Conservation (phyloP, 2,329 filamentous ascomycete genomes). For the Fusarium sp. region DNA sequence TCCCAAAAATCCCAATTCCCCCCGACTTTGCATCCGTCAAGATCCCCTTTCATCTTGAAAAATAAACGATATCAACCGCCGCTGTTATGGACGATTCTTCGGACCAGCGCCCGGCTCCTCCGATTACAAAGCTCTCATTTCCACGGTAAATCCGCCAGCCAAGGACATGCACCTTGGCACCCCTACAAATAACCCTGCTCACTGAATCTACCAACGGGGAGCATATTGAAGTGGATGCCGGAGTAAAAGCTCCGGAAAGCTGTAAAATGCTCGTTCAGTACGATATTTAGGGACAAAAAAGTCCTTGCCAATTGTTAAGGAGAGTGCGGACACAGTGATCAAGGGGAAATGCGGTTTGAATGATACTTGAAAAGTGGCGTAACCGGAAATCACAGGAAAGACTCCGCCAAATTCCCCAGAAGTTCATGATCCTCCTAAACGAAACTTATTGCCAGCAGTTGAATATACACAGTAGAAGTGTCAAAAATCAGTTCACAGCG, state of each 20-base stretch:
- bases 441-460: no score
- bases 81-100: neutral
- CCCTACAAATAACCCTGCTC: neutral
- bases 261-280: neutral
- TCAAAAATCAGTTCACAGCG: neutral
- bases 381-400: neutral
- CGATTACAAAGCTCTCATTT: constrained; percentile 6
- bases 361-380: neutral
- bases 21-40: neutral
- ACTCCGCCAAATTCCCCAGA: neutral
- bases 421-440: neutral
- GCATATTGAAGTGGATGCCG: neutral
- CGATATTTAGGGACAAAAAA: no score
- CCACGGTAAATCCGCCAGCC: constrained; percentile 31
- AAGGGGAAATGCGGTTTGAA: neutral
- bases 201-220: neutral
- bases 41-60: neutral
- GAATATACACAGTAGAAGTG: no score
- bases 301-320: no score
- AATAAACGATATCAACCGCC: neutral
- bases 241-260: constrained; percentile 20
- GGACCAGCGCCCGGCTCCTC: constrained; percentile 28
- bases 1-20: neutral
- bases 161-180: constrained; percentile 7
- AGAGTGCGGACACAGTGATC: neutral